Percentiles rank a stretch among this genome's conserved stretches.
phyloP scores from a whole-genome alignment of 2,329 filamentous ascomycete species.

The Kalmusia sp. region DNA sequence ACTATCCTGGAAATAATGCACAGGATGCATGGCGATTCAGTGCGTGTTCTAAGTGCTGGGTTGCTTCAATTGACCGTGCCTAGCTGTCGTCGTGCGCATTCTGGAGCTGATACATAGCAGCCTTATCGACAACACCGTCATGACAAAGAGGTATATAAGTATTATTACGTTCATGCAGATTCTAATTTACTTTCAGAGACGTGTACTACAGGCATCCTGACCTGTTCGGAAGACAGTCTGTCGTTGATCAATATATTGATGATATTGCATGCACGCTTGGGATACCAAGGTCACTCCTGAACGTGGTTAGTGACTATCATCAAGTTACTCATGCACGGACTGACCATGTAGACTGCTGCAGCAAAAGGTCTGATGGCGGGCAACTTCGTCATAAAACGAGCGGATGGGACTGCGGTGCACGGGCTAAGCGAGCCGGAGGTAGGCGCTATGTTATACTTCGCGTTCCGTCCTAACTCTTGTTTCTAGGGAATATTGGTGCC shows the following conservation, averaged over 20 bases:
- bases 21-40: slow-evolving; percentile 67
- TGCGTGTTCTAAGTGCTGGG: slow-evolving; percentile 29
- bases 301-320: slow-evolving; percentile 62
- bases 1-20: slow-evolving; percentile 62
- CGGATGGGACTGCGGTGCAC: slow-evolving; percentile 52
- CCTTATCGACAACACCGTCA: slow-evolving; percentile 54
- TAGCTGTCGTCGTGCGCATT: slow-evolving; percentile 63
- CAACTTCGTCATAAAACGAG: slow-evolving; percentile 56
- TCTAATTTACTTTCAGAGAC: slow-evolving; percentile 61
- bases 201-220: slow-evolving; percentile 80
- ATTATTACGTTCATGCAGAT: not conserved
- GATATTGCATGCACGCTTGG: slow-evolving; percentile 75
- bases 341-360: slow-evolving; percentile 67
- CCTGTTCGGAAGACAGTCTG: slow-evolving; percentile 72
- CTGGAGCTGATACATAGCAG: slow-evolving; percentile 63
- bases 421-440: slow-evolving; percentile 53
- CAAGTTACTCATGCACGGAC: slow-evolving; percentile 37
- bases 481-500: slow-evolving; percentile 69
- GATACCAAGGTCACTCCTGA: slow-evolving; percentile 68
- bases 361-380: slow-evolving; percentile 76
- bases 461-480: not conserved
- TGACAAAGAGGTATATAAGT: slow-evolving; percentile 62
- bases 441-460: not conserved
- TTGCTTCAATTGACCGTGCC: slow-evolving; percentile 13
- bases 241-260: slow-evolving; percentile 76